Evolutionary conservation across 306 rosid species (phyloP).

Genomic region (Casuarina equisetifolia): DNA sequence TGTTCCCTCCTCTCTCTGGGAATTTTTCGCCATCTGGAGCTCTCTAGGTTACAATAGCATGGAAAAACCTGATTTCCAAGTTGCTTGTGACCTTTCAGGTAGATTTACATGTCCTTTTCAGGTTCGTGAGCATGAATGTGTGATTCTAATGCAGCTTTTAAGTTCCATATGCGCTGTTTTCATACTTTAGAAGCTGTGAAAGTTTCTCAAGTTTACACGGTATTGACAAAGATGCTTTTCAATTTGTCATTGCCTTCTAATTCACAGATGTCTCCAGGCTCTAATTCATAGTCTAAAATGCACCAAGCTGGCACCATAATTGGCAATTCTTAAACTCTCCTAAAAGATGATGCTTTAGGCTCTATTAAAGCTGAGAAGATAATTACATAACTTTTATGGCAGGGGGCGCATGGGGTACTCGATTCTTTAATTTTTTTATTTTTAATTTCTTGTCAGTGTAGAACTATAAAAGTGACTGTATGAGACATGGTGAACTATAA

Average conservation of each 20-base stretch:
- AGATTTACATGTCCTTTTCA: conserved; percentile 73
- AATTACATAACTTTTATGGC: not conserved
- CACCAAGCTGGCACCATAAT: not conserved
- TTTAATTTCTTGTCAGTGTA: no score
- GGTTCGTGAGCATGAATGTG: conserved; percentile 45
- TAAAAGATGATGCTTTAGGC: not conserved
- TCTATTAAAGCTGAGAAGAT: not conserved
- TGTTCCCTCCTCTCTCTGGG: conserved; percentile 56
- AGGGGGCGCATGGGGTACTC: no score
- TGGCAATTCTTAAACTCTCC: not conserved
- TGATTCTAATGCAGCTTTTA: conserved; percentile 35
- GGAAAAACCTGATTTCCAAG: conserved; percentile 60
- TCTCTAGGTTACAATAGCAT: conserved; percentile 39
- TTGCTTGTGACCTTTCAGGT: conserved; percentile 63
- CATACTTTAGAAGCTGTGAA: conserved; percentile 56
- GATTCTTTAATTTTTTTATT: no score
- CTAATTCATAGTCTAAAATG: not conserved
- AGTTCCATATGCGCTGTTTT: conserved; percentile 30
- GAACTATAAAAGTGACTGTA: no score
- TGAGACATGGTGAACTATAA: no score
- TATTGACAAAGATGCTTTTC: conserved; percentile 63
- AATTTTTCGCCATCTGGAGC: conserved; percentile 69
- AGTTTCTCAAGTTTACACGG: conserved; percentile 65
- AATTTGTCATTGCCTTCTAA: not conserved
- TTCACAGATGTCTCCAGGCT: not conserved